Evolutionary conservation across 2,329 filamentous ascomycete genomes (phyloP).

Genomic region (Shiraia bambusicola): DNA sequence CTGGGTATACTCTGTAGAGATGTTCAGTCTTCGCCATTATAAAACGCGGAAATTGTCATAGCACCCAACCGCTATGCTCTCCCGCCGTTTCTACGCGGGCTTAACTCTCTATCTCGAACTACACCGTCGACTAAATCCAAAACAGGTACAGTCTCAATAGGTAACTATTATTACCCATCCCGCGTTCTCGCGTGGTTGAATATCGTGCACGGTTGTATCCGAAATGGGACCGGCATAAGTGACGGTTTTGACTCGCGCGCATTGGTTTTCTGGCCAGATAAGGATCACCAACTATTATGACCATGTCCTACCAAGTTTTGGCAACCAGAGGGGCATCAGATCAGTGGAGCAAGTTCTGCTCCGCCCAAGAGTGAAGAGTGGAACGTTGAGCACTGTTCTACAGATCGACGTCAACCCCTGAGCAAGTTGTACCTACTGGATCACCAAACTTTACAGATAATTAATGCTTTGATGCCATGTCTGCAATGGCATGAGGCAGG

Average conservation of each 20-base stretch:
- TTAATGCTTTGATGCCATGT: too few relatives aligned
- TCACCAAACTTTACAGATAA: too few relatives aligned
- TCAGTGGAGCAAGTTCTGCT: not conserved
- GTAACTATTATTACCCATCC: too few relatives aligned
- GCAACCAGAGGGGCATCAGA: not conserved
- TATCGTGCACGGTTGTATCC: not conserved
- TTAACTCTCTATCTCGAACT: slow-evolving; percentile 7
- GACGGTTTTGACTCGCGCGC: not conserved
- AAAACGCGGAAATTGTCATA: slow-evolving; percentile 3
- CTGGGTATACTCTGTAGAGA: too few relatives aligned
- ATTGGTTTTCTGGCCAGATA: not conserved
- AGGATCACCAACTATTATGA: slow-evolving; percentile 1
- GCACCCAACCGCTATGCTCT: not conserved
- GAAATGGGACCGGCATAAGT: not conserved
- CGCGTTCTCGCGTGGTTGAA: slow-evolving; percentile 1
- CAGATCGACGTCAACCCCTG: too few relatives aligned
- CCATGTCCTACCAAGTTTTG: not conserved
- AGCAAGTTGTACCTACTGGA: too few relatives aligned
- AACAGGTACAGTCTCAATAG: slow-evolving; percentile 9
- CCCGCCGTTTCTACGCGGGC: slow-evolving; percentile 1
- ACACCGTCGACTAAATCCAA: slow-evolving; percentile 3
- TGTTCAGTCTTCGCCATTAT: slow-evolving; percentile 9
- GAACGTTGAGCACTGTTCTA: too few relatives aligned
- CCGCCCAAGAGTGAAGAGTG: not conserved
- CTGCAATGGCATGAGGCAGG: too few relatives aligned